Base-by-base conservation (phyloP, 2,329 filamentous ascomycete species). In the Plectosphaerella sp. region DNA sequence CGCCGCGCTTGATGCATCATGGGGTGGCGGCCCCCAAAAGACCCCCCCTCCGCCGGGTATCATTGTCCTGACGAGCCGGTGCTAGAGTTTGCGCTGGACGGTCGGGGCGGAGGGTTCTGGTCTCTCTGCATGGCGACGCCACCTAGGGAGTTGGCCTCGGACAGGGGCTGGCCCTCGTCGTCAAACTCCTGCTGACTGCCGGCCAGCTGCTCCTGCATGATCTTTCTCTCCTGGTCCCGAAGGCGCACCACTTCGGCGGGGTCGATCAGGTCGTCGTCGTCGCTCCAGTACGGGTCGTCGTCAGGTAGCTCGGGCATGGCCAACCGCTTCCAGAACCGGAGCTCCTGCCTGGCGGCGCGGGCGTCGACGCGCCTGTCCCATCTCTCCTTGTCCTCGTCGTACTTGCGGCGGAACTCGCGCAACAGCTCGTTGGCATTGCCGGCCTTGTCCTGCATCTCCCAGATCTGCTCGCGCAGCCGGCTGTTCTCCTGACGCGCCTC, bases 281-380 rank as follows among this genome's bases (percentile, higher is more conserved):
- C 82, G 61, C 82, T 86, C 75, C 48, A 49, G 62, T 75, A 83
- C 2, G 77, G 72, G 48, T 85, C 82, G 42, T 84, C 78, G 22
- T 84, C 82, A 9, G 76, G 68, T 37, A 86, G 65, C 52, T 82
- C 75, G 10, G 81, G 82, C 76, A 86, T 78, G 14, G 83, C 83
- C 73, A 86, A 76, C 42, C 83, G 73, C 68, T 86, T 86, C 83
- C 83, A 87, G 66, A 83, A 85, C 2, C 83, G 73, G 50, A 84
- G 62, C 65, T 86, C 81, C 63, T 85, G 82, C 4, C 79, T 74
- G 43, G 71, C 65, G 6, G 79, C 76, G 48, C 72, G 74, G 47
- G 77, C 74, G 39, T 82, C 73, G 3, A 84, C 76, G 5, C 74
- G 71, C 28, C 74, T 71, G 52, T 82, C 75, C 72, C 80, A 79